Evolutionary conservation across 129 eudicot genomes (phyloP).

Genomic region (Deinandra increscens): DNA sequence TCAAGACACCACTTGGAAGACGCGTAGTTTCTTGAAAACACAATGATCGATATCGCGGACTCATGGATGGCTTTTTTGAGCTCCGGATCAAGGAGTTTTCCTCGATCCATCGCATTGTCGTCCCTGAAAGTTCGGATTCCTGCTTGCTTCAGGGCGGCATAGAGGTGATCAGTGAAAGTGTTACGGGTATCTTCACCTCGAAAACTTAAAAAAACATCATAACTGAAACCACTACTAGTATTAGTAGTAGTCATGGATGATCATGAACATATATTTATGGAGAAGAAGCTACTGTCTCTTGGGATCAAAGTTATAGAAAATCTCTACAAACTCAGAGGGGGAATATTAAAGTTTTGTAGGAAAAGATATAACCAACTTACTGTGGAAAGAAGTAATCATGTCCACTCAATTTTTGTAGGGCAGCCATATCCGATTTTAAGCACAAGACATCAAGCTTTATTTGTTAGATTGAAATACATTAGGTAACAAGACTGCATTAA

Average conservation of each 20-base stretch:
- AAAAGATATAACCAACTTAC: too few species aligned
- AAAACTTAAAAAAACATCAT: slow-evolving; percentile 24
- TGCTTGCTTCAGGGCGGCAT: slow-evolving; percentile 16
- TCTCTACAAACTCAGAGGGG: too few species aligned
- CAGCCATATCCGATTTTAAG: too few species aligned
- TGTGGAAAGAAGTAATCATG: too few species aligned
- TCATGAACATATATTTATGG: neutral
- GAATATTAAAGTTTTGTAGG: too few species aligned
- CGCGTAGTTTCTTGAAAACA: slow-evolving; percentile 17
- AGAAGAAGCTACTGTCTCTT: neutral
- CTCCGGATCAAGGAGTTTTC: slow-evolving; percentile 13
- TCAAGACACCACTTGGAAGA: slow-evolving; percentile 20
- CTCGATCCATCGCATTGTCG: slow-evolving; percentile 21
- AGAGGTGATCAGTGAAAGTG: slow-evolving; percentile 21
- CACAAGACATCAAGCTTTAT: too few species aligned
- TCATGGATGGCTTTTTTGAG: slow-evolving; percentile 23
- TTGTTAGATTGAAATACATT: too few species aligned
- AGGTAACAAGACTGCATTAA: too few species aligned
- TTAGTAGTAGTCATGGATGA: neutral
- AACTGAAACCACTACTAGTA: neutral
- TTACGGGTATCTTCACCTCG: slow-evolving; percentile 19
- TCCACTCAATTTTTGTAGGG: too few species aligned
- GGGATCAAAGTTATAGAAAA: too few species aligned
- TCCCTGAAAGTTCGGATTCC: slow-evolving; percentile 20
- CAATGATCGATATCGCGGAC: slow-evolving; percentile 16